Base-by-base conservation (phyloP, 2,329 filamentous ascomycete species). In the Diaporthe longicolla region DNA sequence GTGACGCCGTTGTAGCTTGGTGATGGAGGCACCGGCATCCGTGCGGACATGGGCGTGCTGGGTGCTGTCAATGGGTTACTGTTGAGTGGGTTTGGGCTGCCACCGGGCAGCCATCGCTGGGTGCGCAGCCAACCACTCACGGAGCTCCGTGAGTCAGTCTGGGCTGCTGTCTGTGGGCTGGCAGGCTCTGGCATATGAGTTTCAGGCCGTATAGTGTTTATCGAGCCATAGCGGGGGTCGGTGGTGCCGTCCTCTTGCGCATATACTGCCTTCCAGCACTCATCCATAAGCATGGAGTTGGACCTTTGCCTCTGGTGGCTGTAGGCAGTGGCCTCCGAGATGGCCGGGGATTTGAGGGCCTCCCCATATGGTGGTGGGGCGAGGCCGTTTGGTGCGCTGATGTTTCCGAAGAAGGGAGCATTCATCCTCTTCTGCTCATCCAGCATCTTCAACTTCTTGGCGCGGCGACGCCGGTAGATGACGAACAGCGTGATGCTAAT, bases 331-430 rank as follows among this genome's bases (percentile, higher is more conserved):
- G 48, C n/a, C 48, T 68, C 63, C 24, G 63, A 68, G 32, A 73
- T 6, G 52, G 29, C 61, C 13, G 71, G 61, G 7, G 71, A 59
- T 19, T 73, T 59, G 21, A 73, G 61, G 15, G 71, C 71, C 40
- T 73, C 71, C 1, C 65, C 52, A 15, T 73, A 73, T 15, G 71
- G n/a, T 11, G 71, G 71, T n/a, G 71, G 71, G 1, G 50, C 65
- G 13, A 73, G 72, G 43, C 72, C 72, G 15, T 73, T 73, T 19
- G 72, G 65, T 37, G 72, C 54, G 29, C 54, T 61, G 26, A 73
- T 73, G 35, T 55, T 48, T 6, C 54, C 58, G 65, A 73, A 72
- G 17, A 65, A 11, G 9, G 45, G 32, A 19, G 70, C 29, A 29
- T 52, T 45, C 29, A 70, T 50, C 21, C 26, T 54, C 29, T 59